Evolutionary conservation across 371 early-diverging fungal species (phyloP).

Genomic region (Dinochytrium kinnereticum): DNA sequence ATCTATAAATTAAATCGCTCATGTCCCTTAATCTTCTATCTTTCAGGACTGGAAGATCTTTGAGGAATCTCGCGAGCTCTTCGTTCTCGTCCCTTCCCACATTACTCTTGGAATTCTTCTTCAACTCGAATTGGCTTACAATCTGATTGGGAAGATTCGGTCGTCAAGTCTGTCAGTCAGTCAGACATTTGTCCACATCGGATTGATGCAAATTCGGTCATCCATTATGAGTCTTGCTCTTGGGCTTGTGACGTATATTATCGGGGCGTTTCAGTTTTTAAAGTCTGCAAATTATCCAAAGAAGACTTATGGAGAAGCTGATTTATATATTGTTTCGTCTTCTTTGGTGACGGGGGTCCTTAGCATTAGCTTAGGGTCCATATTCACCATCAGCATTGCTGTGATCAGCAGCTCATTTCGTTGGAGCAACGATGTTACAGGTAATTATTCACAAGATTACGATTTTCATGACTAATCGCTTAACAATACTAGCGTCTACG

Average conservation of each 20-base stretch:
- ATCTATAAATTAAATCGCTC: background rate
- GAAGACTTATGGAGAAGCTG: background rate
- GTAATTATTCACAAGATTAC: background rate
- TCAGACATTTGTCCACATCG: background rate
- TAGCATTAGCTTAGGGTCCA: background rate
- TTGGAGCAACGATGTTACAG: background rate
- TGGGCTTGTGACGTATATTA: background rate
- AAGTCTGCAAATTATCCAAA: background rate
- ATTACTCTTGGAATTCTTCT: background rate
- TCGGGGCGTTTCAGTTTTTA: background rate
- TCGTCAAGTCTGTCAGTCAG: background rate
- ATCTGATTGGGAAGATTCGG: background rate
- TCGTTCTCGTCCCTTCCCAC: background rate
- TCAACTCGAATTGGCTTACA: background rate
- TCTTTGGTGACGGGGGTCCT: background rate
- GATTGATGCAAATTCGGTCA: background rate
- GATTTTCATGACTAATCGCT: background rate
- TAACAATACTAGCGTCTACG: background rate
- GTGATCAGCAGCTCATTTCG: background rate
- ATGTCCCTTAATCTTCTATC: background rate
- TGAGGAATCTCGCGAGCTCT: background rate
- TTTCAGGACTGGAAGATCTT: background rate
- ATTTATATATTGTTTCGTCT: background rate
- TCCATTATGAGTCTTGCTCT: background rate
- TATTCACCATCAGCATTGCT: background rate